phyloP scores from a whole-genome alignment of 2,329 filamentous ascomycete species.

The Chaetomium globosum region DNA sequence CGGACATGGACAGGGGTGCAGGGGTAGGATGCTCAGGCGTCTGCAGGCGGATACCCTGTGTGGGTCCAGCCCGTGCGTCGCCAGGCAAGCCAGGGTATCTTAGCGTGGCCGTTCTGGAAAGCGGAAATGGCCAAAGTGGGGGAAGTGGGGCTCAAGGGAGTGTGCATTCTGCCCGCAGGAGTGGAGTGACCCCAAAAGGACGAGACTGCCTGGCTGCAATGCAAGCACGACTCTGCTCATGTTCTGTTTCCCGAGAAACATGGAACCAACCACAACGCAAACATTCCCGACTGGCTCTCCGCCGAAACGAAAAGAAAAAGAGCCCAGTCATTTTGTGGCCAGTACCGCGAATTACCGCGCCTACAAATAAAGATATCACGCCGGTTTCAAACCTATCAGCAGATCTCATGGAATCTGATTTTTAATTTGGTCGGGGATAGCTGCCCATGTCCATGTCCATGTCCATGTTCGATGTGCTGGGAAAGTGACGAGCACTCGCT shows the following conservation, averaged over 20 bases:
- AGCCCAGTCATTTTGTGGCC: slow-evolving; percentile 16
- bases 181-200: slow-evolving; percentile 24
- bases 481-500: background rate
- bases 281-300: background rate
- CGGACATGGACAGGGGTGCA: slow-evolving; percentile 25
- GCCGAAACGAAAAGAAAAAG: background rate
- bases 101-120: slow-evolving; percentile 31
- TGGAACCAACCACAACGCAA: slow-evolving; percentile 10
- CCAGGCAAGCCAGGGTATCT: slow-evolving; percentile 19
- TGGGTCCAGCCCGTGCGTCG: slow-evolving; percentile 28
- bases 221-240: slow-evolving; percentile 11
- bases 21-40: slow-evolving; percentile 14
- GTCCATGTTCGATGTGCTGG: background rate
- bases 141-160: slow-evolving; percentile 15
- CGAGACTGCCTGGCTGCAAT: no score
- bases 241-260: slow-evolving; percentile 28
- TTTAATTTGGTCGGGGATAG: background rate
- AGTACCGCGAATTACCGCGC: background rate
- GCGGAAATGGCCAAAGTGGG: slow-evolving; percentile 24
- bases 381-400: background rate
- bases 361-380: background rate
- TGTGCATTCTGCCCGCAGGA: slow-evolving; percentile 24
- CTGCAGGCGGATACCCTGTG: slow-evolving; percentile 16
- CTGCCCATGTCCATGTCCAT: background rate
- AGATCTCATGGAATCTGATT: background rate